phyloP scores from a whole-genome alignment of 2,329 filamentous ascomycete species.

The Neobulgaria alba region DNA sequence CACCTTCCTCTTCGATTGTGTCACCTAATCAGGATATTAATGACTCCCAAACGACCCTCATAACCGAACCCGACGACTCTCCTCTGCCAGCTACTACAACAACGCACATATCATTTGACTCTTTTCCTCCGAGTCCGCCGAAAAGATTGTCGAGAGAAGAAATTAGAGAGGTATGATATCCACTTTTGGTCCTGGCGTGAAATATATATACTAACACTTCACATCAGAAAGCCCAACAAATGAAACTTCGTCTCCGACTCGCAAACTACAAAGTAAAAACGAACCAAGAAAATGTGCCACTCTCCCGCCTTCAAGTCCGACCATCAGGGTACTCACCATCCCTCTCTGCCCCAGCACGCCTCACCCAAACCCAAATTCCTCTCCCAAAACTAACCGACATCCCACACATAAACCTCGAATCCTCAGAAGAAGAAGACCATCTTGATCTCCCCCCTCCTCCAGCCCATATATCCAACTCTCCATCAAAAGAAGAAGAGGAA shows the following conservation, averaged over 20 bases:
- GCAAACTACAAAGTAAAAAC: conserved; percentile 70
- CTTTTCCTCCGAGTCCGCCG: background rate
- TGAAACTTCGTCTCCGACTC: conserved; percentile 60
- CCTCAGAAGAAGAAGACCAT: background rate
- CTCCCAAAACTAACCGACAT: background rate
- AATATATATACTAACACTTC: conserved; percentile 5
- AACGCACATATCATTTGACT: background rate
- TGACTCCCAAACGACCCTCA: conserved; percentile 19
- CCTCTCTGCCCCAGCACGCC: conserved; percentile 7
- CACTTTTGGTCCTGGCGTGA: too few species aligned
- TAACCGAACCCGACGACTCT: conserved; percentile 18
- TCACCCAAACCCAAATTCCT: conserved; percentile 15
- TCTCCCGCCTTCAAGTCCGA: conserved; percentile 47
- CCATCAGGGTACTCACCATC: conserved; percentile 8
- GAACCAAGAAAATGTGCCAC: conserved; percentile 58
- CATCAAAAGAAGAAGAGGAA: background rate
- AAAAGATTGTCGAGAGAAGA: conserved; percentile 8
- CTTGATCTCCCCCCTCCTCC: background rate
- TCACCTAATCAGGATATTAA: too few species aligned
- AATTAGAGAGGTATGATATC: conserved; percentile 13
- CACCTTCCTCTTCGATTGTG: too few species aligned
- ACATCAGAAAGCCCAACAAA: conserved; percentile 51
- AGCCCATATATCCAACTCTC: background rate
- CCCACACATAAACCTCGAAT: background rate
- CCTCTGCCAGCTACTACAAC: background rate